A percentile compares a stretch with the other conserved stretches of the same genome.
These are phyloP conservation scores for Penicillium sp. DNA, from an alignment of 2,329 filamentous ascomycete genomes.

Conservation along the genomic window DNA sequence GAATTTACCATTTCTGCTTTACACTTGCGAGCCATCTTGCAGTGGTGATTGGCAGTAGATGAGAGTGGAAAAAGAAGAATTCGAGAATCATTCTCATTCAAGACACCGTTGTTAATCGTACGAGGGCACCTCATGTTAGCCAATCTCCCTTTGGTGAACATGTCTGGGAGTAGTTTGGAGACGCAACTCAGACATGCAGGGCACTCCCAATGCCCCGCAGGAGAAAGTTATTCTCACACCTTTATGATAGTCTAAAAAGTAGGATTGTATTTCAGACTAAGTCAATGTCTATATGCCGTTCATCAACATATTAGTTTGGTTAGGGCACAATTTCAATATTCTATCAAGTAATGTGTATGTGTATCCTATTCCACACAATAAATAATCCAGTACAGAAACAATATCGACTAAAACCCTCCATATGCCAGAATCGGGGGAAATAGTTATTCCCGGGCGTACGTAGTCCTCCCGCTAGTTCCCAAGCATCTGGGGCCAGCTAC, in stretches of 20 bases:
- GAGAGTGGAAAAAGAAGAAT: no score
- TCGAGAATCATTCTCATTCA: background rate
- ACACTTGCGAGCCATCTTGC: background rate
- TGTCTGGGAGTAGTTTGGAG: background rate
- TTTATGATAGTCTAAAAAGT: background rate
- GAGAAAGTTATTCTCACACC: no score
- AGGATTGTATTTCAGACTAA: background rate
- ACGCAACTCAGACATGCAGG: background rate
- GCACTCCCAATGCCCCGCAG: background rate
- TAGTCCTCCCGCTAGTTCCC: constrained; percentile 5
- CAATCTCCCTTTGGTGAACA: background rate
- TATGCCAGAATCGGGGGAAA: background rate
- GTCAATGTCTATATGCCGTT: background rate
- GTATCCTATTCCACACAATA: background rate
- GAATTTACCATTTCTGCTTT: background rate
- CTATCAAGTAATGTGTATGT: background rate
- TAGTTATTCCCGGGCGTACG: background rate
- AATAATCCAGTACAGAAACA: background rate
- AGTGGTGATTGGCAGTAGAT: background rate
- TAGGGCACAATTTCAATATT: background rate
- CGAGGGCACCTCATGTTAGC: background rate
- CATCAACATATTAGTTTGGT: no score
- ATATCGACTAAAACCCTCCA: background rate
- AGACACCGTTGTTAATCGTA: background rate
- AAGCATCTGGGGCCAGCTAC: constrained; percentile 1